phyloP scores from a whole-genome alignment of 2,329 filamentous ascomycete genomes.

The Epichloe aotearoae region DNA sequence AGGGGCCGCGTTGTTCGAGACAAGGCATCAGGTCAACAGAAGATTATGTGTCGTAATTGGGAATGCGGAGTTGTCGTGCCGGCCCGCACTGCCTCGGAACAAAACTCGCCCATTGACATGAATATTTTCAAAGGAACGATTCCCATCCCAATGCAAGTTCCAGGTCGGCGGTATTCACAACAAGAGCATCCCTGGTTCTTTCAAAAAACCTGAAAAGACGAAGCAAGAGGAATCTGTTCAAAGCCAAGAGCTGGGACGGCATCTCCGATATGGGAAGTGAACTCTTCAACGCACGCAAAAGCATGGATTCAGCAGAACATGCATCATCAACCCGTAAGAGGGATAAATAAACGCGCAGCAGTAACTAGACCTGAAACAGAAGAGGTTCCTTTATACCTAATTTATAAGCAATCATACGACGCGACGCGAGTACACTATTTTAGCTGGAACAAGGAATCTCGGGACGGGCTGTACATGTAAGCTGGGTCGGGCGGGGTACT shows the following conservation, averaged over 20 bases:
- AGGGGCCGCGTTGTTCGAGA: conserved; percentile 72
- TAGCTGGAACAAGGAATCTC: not conserved
- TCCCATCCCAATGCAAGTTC: conserved; percentile 51
- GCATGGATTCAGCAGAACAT: conserved; percentile 6
- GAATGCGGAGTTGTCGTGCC: conserved; percentile 81
- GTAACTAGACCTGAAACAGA: no score
- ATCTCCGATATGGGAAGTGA: not conserved
- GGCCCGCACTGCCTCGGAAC: conserved; percentile 20
- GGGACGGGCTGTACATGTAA: not conserved
- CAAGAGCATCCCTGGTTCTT: conserved; percentile 31
- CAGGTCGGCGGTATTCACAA: conserved; percentile 36
- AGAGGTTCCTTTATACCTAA: no score
- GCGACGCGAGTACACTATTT: not conserved
- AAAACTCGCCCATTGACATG: conserved; percentile 10
- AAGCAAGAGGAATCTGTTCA: not conserved
- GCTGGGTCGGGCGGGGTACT: not conserved
- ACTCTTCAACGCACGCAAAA: not conserved
- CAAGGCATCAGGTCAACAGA: conserved; percentile 50
- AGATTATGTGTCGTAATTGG: conserved; percentile 83
- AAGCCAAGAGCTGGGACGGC: conserved; percentile 1
- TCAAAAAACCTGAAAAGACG: conserved; percentile 12
- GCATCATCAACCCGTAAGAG: not conserved
- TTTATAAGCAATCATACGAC: not conserved
- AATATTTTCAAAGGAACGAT: conserved; percentile 39
- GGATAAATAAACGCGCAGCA: no score